Conservation (phyloP, 768 basidiomycete genomes). For the Boletus rubropictus region DNA sequence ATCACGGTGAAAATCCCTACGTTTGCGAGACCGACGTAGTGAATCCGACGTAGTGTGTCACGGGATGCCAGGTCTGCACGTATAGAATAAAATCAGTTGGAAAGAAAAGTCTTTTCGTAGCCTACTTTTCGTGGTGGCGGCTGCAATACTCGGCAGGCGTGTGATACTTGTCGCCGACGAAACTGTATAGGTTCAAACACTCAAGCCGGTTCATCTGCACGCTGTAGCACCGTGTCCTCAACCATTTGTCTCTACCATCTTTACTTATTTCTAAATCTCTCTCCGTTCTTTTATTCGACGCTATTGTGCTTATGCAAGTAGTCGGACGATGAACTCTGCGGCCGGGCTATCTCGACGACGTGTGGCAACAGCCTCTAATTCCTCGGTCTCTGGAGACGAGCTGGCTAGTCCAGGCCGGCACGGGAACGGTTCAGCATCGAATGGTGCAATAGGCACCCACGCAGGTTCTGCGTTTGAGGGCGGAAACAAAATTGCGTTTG, state of each 20-base stretch:
- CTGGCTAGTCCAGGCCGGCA: conserved; percentile 27
- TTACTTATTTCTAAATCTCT: conserved; percentile 3
- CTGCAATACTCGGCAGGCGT: conserved; percentile 4
- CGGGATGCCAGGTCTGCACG: no score
- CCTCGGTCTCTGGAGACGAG: conserved; percentile 36
- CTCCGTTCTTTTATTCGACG: conserved; percentile 2
- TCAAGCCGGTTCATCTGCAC: conserved; percentile 1
- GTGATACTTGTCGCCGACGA: conserved; percentile 7
- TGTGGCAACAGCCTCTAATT: conserved; percentile 39
- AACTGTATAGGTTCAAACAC: conserved; percentile 12
- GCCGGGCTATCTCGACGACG: conserved; percentile 56
- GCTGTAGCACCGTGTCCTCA: conserved; percentile 2
- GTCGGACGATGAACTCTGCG: conserved; percentile 42
- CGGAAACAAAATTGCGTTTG: conserved; percentile 84
- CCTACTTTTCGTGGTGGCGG: neutral
- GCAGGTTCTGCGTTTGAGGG: conserved; percentile 83
- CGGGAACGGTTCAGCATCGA: conserved; percentile 27
- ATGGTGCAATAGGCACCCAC: conserved; percentile 40
- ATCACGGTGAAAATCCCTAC: neutral
- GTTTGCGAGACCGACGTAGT: neutral
- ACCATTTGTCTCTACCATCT: neutral
- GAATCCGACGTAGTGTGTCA: neutral
- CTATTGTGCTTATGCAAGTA: conserved; percentile 14
- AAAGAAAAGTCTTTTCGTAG: no score
- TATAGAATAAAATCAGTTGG: neutral